Base-by-base conservation (phyloP, 2,329 filamentous ascomycete species). In the Aspergillus pseudoglaucus region DNA sequence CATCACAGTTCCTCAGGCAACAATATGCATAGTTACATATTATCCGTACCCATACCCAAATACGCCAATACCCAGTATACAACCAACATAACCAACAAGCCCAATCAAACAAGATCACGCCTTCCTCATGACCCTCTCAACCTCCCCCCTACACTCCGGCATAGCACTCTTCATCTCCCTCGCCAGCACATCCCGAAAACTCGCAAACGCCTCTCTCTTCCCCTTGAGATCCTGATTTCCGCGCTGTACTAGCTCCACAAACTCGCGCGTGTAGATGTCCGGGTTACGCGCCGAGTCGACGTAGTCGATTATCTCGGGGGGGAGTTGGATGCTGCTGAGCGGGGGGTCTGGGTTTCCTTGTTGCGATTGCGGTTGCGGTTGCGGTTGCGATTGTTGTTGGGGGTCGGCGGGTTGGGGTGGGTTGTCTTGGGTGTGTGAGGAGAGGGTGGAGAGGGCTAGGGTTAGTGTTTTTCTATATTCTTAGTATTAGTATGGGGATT, bases 231-330 rank as follows among this genome's bases (percentile, higher is more conserved):
- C 76, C 59, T 83, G 80, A 53, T 85, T 85, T 43, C 77, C 75
- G 51, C 76, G 73, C 67, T 83, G 81, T 7, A 82, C 79, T 23
- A 79, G 69, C 64, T 85, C 81, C 40, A 84, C 79, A 53, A 84
- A 83, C 55, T 84, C 80, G 41, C 81, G 75, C 7, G 80, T 84
- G 64, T 83, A 84, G 55, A 84, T 83, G 57, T 84, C 81, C 6
- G 81, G 82, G 58, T 85, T 85, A 18, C 81, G 77, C 15, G 79
- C 76, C 17, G 75, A 71, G 56, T 84, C 80, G 30, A 85, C 79
- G 60, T 84, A 85, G 47, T 75, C 73, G 53, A 82, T 77, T 27
- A 84, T 78, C 55, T 84, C 81, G 4, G 79, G 74, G 0, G 82
- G 81, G 1, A 84, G 74, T 42, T 76, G 69, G 49, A 81, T 73